Base-by-base conservation (phyloP, 768 basidiomycete genomes). In the Auricularia cornea region DNA sequence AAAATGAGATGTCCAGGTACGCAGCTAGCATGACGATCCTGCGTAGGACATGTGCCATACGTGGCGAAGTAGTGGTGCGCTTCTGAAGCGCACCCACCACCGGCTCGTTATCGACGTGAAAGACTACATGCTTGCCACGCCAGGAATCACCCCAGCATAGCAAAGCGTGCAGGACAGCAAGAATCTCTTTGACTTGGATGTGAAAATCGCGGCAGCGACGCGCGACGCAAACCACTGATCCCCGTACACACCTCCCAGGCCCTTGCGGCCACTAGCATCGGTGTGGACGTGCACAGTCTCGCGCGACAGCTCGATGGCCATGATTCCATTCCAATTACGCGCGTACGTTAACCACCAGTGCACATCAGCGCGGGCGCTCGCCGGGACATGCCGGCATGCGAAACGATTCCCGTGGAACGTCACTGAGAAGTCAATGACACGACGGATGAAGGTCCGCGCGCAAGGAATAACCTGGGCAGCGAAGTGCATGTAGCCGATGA, bases 401-500 rank as follows among this genome's bases (percentile, higher is more conserved):
- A 67, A 71, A 0, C 66, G 56, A 3, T 48, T 48, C 23, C 23
- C 44, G 70, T 68, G 64, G 76, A 77, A 32, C 14, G 33, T 35
- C 33, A 35, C 33, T 2, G 33, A 35, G 33, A 35, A 35, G 33
- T 35, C 33, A 2, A 35, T 73, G 63, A 38, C 68, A 14, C 67
- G 64, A 2, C 70, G 68, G 18, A 77, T 61, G 60, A 74, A 77
- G 0, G 74, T 48, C 2, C 68, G 66, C 0, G 72, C 71, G 10
- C 38, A 59, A 0, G 75, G 76, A 32, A 77, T 72, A 20, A 78
- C 77, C 52, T 74, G 74, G 0, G 72, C 72, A 1, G 67, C 60
- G 60, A 79, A 79, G 38, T 73, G 71, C 1, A 79, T 69, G 63
- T 68, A 74, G 2, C 77, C 75, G 2, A 65, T 66, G 2, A 77